Evolutionary conservation across 768 basidiomycete species (phyloP).

Genomic region (Lactifluus volemus): DNA sequence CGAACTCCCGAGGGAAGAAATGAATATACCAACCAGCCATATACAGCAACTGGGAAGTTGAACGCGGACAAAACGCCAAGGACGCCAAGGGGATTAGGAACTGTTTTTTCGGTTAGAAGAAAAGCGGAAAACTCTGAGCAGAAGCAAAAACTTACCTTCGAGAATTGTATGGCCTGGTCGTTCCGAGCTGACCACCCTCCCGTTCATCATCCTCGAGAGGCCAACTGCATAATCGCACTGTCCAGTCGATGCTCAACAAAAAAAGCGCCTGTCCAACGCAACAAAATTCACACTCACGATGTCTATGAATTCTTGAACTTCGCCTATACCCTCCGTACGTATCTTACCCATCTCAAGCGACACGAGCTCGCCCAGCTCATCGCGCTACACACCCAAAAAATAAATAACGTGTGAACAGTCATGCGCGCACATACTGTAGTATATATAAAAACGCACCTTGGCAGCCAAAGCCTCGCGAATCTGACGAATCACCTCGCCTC

Average conservation of each 20-base stretch:
- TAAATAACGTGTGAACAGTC: not conserved
- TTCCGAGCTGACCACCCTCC: slow-evolving; percentile 79
- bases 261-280: not conserved
- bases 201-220: slow-evolving; percentile 91
- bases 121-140: not conserved
- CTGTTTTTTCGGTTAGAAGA: slow-evolving; percentile 30
- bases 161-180: slow-evolving; percentile 85
- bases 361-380: slow-evolving; percentile 72
- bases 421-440: no score
- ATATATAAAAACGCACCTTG: slow-evolving; percentile 37
- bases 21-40: slow-evolving; percentile 57
- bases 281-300: slow-evolving; percentile 48
- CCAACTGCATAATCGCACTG: slow-evolving; percentile 95
- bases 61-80: slow-evolving; percentile 78
- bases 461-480: slow-evolving; percentile 71
- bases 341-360: slow-evolving; percentile 92
- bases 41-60: slow-evolving; percentile 94
- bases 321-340: slow-evolving; percentile 80
- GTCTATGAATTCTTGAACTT: slow-evolving; percentile 93
- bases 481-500: slow-evolving; percentile 84
- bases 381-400: slow-evolving; percentile 39
- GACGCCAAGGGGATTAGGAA: slow-evolving; percentile 82
- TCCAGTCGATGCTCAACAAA: not conserved
- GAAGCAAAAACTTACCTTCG: slow-evolving; percentile 46
- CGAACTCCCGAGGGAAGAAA: slow-evolving; percentile 5